phyloP scores from a whole-genome alignment of 1,139 yeast species.

The Hyphopichia pseudoburtonii region DNA sequence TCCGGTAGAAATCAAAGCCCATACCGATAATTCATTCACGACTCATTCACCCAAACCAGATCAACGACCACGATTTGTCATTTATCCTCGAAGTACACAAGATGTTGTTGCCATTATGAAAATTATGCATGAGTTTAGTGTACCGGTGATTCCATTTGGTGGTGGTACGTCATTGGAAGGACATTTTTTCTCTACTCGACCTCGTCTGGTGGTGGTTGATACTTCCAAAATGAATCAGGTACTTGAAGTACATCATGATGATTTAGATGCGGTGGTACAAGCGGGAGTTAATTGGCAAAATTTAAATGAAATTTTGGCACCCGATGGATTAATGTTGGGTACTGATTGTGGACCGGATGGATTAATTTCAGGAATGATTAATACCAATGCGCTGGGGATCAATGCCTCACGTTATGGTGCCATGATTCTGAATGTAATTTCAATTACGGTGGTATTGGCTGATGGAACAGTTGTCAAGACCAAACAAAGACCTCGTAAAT shows the following conservation, averaged over 20 bases:
- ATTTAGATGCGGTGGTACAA: constrained; percentile 44
- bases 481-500: constrained; percentile 43
- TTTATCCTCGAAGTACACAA: constrained; percentile 38
- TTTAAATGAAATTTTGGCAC: constrained; percentile 29
- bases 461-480: constrained; percentile 47
- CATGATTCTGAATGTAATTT: constrained; percentile 44
- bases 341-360: constrained; percentile 49
- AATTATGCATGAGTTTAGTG: constrained; percentile 31
- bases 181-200: constrained; percentile 43
- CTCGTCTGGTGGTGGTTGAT: constrained; percentile 35
- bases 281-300: constrained; percentile 48
- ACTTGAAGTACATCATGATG: constrained; percentile 35
- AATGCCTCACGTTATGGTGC: constrained; percentile 48
- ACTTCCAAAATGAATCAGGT: constrained; percentile 42
- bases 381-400: constrained; percentile 46
- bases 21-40: constrained; percentile 40
- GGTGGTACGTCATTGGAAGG: constrained; percentile 50
- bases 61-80: constrained; percentile 34
- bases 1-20: constrained; percentile 33
- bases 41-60: constrained; percentile 39
- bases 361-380: constrained; percentile 45
- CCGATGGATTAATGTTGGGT: constrained; percentile 37
- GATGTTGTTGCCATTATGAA: constrained; percentile 37
- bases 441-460: constrained; percentile 44
- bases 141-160: constrained; percentile 67